Conservation (phyloP, 805 yeast species). For the Grigorovia humatica region DNA sequence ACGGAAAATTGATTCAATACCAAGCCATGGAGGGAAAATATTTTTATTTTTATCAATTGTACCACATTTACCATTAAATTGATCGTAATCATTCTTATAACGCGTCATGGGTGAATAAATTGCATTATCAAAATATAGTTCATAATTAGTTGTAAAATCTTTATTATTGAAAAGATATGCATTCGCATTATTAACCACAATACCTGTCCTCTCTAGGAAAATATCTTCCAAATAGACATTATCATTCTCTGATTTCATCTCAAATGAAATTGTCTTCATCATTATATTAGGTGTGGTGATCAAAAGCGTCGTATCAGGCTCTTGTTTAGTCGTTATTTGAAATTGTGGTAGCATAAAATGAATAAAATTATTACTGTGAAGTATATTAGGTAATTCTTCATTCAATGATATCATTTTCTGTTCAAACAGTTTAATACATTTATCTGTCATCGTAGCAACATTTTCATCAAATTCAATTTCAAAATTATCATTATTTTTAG, state of each 20-base stretch:
- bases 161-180: conserved; percentile 54
- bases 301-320: conserved; percentile 49
- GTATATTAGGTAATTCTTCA: conserved; percentile 28
- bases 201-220: conserved; percentile 60
- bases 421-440: conserved; percentile 32
- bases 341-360: conserved; percentile 74
- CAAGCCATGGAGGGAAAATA: conserved; percentile 75
- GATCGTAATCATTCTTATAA: neutral
- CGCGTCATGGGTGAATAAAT: conserved; percentile 30
- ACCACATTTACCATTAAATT: conserved; percentile 31
- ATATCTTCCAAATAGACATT: conserved; percentile 36
- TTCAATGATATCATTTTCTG: conserved; percentile 37
- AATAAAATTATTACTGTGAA: conserved; percentile 49
- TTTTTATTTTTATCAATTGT: conserved; percentile 39
- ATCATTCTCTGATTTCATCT: conserved; percentile 32
- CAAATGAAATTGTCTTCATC: conserved; percentile 55
- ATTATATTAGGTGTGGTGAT: conserved; percentile 68
- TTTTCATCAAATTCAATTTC: neutral
- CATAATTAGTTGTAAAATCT: conserved; percentile 34
- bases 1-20: conserved; percentile 57
- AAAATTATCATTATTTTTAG: neutral
- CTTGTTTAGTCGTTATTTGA: conserved; percentile 48
- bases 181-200: conserved; percentile 58
- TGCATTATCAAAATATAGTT: conserved; percentile 35
- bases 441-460: conserved; percentile 1